A percentile compares a stretch with the other conserved stretches of the same genome.
phyloP scores from a whole-genome alignment of 106 monocot genomes.

The Acorus gramineus region DNA sequence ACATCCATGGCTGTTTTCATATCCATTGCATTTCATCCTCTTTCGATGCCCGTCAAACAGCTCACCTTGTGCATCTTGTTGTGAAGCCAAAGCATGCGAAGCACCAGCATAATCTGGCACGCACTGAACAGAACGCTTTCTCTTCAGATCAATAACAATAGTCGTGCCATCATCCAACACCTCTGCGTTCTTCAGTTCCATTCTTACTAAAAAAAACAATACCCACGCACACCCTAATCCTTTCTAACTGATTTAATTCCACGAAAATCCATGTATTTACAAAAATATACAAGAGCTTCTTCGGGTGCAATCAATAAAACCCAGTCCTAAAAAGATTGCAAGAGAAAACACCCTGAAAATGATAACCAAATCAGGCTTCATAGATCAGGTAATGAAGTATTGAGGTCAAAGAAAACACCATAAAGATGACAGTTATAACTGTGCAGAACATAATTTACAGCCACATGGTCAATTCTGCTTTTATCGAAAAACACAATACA shows the following conservation, averaged over 20 bases:
- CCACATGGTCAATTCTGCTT: too few species aligned
- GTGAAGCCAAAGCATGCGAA: background rate
- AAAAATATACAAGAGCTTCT: conserved; percentile 14
- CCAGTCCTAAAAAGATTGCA: conserved; percentile 8
- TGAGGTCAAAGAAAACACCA: too few species aligned
- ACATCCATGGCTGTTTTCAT: conserved; percentile 1
- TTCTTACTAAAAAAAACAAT: conserved; percentile 29
- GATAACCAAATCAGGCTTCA: too few species aligned
- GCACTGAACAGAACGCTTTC: conserved; percentile 20
- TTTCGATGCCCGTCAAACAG: background rate
- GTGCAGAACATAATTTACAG: too few species aligned
- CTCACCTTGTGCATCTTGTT: background rate
- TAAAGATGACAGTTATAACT: too few species aligned
- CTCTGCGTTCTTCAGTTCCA: conserved; percentile 45
- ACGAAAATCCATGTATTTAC: conserved; percentile 18
- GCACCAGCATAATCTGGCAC: conserved; percentile 10
- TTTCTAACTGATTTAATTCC: conserved; percentile 29
- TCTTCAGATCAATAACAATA: conserved; percentile 14
- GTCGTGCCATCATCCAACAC: conserved; percentile 35
- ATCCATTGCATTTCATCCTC: background rate
- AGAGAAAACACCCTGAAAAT: background rate
- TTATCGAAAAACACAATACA: too few species aligned
- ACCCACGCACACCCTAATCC: conserved; percentile 25
- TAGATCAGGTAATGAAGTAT: too few species aligned
- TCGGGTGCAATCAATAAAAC: conserved; percentile 1